Base-by-base conservation (phyloP, 1,139 yeast genomes). In the Geotrichum klebahnii region DNA sequence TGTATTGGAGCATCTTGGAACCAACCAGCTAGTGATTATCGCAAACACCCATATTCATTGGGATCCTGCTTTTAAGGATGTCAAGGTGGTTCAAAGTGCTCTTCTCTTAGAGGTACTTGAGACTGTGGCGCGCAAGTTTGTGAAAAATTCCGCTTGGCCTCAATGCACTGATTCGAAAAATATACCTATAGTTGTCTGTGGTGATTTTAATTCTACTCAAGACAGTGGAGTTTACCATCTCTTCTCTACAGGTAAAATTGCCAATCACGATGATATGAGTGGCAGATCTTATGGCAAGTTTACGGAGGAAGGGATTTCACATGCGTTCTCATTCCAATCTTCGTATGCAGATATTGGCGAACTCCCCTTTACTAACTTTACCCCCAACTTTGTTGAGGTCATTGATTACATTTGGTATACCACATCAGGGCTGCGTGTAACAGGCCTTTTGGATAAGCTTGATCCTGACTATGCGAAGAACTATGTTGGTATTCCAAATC, bases 1-100 rank as follows among this genome's bases (percentile, higher is more conserved):
- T 14, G 80, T 82, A 53, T 77, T 94, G 59, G 90, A 86, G 62
- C 94, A 86, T 64, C 69, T 59, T 17, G 54, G 41, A 33, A 78
- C 90, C 10, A 89, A 90, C 9, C 87, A 84, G 64, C 77, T 78
- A 56, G 70, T 92, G 46, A 75, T 87, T 58, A 75, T 88, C 41
- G 89, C 85, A 2, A 92, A 90, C 61, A 52, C 98, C 0, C 99
- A 94, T 75, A 79, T 92, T 67, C 97, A 90, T 67, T 94, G 98
- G 97, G 97, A 92, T 71, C 98, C 98, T 9, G 89, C 88, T 44
- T 87, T 82, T 66, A 87, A 88, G 65, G 99, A 94, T 71, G 99
- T 94, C 53, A 94, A 94, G 69, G 90, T 97, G 8, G 84, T 94
- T 69, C 98, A 94, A 73, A 92, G 87, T 50, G 97, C 96, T 43